Evolutionary conservation across 1,284 basidiomycete genomes (phyloP), one percentile per base, ranked within the genome.

Genomic region (Chalciporus sp.): DNA sequence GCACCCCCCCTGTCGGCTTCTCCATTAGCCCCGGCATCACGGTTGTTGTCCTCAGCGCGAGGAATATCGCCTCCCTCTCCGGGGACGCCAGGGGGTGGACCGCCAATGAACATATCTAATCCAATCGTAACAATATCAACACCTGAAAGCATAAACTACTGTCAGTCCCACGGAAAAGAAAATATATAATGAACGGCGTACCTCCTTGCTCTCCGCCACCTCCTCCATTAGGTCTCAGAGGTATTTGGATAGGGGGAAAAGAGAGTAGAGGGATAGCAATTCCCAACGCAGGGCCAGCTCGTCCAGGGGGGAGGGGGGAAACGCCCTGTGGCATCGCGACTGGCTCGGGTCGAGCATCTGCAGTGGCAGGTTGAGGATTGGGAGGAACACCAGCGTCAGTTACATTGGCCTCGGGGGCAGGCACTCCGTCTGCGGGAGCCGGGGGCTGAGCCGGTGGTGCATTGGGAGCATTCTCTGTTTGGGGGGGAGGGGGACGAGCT

Each of bases 21-120:
- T 39, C 51, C 56, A 20, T 42, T 12, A 17, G 45, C 40, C 33
- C 26, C 53, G 2, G 27, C 56, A 39, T 56, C 33, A 47, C 20
- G 50, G n/a, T 52, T 46, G 27, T n/a, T 49, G 8, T 14, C 54
- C 2, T 48, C 52, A 33, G 54, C 16, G 35, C 46, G 59, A 53
- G 27, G 27, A 47, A 50, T 49, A 6, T 17, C 58, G 23, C 43
- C 56, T 20, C 31, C 35, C 28, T 52, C 53, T 40, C 42, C 56
- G 16, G 52, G 56, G 3, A 48, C 52, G 33, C 42, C 56, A 19
- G 54, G 56, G 4, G 51, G 56, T 10, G 58, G 48, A 40, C 58
- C 60, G 41, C 61, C 60, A 3, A 72, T 49, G 50, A 72, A 67
- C 69, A 69, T 68, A 46, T 69, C 67, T 11, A 69, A 31, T 29